phyloP scores from a whole-genome alignment of 2,329 filamentous ascomycete species.

The Colletotrichum sp. region DNA sequence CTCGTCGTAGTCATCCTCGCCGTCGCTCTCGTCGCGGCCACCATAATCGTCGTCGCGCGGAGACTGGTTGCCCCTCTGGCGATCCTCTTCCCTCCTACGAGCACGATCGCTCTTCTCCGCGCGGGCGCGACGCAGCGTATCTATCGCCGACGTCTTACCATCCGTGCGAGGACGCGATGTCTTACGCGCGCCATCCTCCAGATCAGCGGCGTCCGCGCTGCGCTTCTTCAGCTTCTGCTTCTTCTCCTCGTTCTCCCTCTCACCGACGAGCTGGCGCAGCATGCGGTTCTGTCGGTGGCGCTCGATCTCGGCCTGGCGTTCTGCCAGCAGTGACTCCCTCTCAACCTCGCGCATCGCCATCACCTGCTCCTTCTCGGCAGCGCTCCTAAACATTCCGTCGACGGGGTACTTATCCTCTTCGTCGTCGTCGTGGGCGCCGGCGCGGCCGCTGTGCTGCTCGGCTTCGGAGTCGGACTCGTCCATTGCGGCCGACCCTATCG shows the following conservation, averaged over 20 bases:
- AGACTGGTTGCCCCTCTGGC: conserved; percentile 55
- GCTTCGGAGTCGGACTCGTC: conserved; percentile 78
- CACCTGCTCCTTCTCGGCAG: conserved; percentile 78
- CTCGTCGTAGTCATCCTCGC: conserved; percentile 50
- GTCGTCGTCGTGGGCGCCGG: conserved; percentile 49
- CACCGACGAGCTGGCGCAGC: conserved; percentile 77
- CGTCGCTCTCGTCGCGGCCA: conserved; percentile 75
- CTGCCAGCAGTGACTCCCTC: conserved; percentile 87
- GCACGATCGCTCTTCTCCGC: conserved; percentile 70
- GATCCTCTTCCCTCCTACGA: conserved; percentile 66
- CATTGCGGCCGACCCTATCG: conserved; percentile 85
- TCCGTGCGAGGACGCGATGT: conserved; percentile 75
- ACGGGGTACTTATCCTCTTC: conserved; percentile 78
- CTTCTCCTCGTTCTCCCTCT: conserved; percentile 67
- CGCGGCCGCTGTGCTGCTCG: conserved; percentile 45
- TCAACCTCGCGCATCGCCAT: conserved; percentile 89
- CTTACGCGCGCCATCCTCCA: conserved; percentile 80
- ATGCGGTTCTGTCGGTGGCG: conserved; percentile 82
- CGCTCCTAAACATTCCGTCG: conserved; percentile 82
- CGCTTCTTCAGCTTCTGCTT: conserved; percentile 72
- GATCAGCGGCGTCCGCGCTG: conserved; percentile 78
- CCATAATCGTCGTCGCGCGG: conserved; percentile 54
- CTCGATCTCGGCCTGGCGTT: conserved; percentile 83
- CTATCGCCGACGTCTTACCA: conserved; percentile 74
- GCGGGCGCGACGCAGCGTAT: conserved; percentile 66